Percentiles rank a stretch among this genome's conserved stretches.
These are phyloP conservation scores for Jaenimonas drosophilae DNA, from an alignment of 208 protist genomes.

Conservation along the genomic window DNA sequence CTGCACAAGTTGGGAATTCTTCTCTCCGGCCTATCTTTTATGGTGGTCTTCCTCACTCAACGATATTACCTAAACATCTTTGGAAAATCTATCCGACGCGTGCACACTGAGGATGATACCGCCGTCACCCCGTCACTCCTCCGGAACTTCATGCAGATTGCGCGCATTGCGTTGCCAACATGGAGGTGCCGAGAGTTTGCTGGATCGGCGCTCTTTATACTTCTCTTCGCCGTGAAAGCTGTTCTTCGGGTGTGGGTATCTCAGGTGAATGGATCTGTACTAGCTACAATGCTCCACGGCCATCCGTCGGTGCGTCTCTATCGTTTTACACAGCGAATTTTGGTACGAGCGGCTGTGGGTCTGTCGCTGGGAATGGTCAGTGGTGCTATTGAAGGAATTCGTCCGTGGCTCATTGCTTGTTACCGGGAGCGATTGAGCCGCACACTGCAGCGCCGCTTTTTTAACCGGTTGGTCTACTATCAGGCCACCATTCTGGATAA, in stretches of 20 bases:
- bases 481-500: slow-evolving; percentile 68
- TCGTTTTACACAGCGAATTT: slow-evolving; percentile 35
- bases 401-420: slow-evolving; percentile 70
- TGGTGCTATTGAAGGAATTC: slow-evolving; percentile 63
- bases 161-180: slow-evolving; percentile 53
- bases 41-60: slow-evolving; percentile 24
- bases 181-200: slow-evolving; percentile 52
- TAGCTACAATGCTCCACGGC: slow-evolving; percentile 57
- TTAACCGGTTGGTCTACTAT: slow-evolving; percentile 73
- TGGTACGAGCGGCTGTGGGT: slow-evolving; percentile 31
- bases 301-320: slow-evolving; percentile 21
- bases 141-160: slow-evolving; percentile 48
- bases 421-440: slow-evolving; percentile 72
- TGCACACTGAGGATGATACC: slow-evolving; percentile 59
- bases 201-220: slow-evolving; percentile 61
- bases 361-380: slow-evolving; percentile 31
- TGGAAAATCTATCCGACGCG: slow-evolving; percentile 13
- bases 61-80: slow-evolving; percentile 32
- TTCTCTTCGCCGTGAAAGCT: slow-evolving; percentile 73
- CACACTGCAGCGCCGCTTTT: slow-evolving; percentile 72
- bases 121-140: slow-evolving; percentile 37
- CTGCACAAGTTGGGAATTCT: slow-evolving; percentile 1
- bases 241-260: slow-evolving; percentile 55
- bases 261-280: slow-evolving; percentile 50
- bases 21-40: slow-evolving; percentile 8